Evolutionary conservation across 805 yeast genomes (phyloP).

Genomic region (Suhomyces vadensis): DNA sequence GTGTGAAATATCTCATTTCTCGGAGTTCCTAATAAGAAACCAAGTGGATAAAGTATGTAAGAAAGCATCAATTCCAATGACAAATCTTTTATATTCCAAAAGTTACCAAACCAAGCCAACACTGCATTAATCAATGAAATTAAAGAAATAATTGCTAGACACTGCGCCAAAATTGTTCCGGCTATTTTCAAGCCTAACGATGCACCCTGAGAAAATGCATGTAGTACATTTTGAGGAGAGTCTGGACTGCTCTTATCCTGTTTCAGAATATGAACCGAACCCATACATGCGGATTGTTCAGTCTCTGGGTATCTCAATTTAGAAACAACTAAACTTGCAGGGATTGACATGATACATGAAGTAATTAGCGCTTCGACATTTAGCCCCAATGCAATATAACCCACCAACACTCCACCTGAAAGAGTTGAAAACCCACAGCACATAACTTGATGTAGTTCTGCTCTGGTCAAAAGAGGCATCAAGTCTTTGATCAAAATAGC

Average conservation of each 20-base stretch:
- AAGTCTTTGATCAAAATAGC: slow-evolving; percentile 62
- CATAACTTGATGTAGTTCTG: slow-evolving; percentile 64
- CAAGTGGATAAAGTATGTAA: slow-evolving; percentile 59
- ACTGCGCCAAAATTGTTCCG: slow-evolving; percentile 55
- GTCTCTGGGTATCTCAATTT: slow-evolving; percentile 61
- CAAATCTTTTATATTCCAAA: slow-evolving; percentile 57
- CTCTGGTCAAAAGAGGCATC: slow-evolving; percentile 56
- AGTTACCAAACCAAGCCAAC: slow-evolving; percentile 60
- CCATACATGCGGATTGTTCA: slow-evolving; percentile 53
- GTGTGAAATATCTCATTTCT: slow-evolving; percentile 51
- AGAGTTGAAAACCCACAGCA: slow-evolving; percentile 65
- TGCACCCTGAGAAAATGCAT: slow-evolving; percentile 61
- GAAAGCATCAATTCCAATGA: slow-evolving; percentile 57
- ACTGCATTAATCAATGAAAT: slow-evolving; percentile 58
- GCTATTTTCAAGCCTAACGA: slow-evolving; percentile 58
- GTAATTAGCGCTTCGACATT: slow-evolving; percentile 62
- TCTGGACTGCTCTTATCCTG: slow-evolving; percentile 29
- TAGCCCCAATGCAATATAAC: slow-evolving; percentile 63
- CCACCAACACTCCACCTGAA: slow-evolving; percentile 62
- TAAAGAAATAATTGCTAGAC: slow-evolving; percentile 60
- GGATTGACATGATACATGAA: slow-evolving; percentile 71
- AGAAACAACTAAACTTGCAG: slow-evolving; percentile 61
- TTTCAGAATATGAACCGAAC: slow-evolving; percentile 49
- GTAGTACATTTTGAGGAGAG: slow-evolving; percentile 51
- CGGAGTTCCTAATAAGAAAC: slow-evolving; percentile 59